These are phyloP conservation scores for Wickerhamomyces queroliae DNA, from an alignment of 805 yeast species.

Conservation along the genomic window DNA sequence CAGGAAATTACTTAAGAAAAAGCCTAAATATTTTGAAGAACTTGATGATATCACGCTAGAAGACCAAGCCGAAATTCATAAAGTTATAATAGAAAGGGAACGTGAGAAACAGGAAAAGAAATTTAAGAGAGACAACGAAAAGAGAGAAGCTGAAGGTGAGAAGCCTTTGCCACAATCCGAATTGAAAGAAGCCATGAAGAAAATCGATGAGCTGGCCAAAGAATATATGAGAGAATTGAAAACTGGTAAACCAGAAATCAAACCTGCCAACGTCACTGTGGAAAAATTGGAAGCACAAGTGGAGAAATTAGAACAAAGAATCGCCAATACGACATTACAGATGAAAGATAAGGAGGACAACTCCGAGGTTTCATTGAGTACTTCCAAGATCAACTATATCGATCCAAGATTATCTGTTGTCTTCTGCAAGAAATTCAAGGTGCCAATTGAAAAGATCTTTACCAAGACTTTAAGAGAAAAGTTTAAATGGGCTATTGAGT, in stretches of 20 bases:
- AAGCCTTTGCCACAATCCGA: constrained; percentile 48
- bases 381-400: constrained; percentile 90
- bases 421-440: constrained; percentile 79
- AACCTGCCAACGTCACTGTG: constrained; percentile 35
- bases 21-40: constrained; percentile 59
- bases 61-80: constrained; percentile 54
- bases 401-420: constrained; percentile 90
- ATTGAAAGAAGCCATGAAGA: constrained; percentile 50
- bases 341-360: constrained; percentile 91
- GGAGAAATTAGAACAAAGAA: constrained; percentile 66
- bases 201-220: constrained; percentile 44
- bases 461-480: constrained; percentile 89
- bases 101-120: constrained; percentile 58
- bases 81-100: constrained; percentile 57
- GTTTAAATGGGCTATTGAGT: constrained; percentile 93
- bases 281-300: constrained; percentile 73
- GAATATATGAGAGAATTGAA: constrained; percentile 53
- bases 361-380: constrained; percentile 87
- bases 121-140: constrained; percentile 74
- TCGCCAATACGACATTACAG: constrained; percentile 62
- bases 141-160: constrained; percentile 51
- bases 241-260: constrained; percentile 49
- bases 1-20: constrained; percentile 40
- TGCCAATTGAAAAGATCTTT: constrained; percentile 88
- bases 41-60: constrained; percentile 61